Evolutionary conservation across 148 eudicot species (phyloP).

Genomic region (Drosera capensis): DNA sequence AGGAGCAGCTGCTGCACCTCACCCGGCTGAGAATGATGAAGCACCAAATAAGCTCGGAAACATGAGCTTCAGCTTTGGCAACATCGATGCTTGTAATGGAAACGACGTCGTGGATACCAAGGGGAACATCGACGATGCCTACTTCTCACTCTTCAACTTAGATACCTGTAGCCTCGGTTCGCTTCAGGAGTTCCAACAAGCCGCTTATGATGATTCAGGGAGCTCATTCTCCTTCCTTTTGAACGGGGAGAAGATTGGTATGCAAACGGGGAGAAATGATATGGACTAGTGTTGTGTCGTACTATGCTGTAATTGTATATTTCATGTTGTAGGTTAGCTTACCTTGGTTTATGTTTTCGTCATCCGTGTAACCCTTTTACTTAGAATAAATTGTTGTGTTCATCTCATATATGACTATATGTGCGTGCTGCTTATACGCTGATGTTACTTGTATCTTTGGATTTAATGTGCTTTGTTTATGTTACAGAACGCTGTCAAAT

Average conservation of each 20-base stretch:
- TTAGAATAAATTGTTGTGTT: too few species aligned
- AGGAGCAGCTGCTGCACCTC: constrained; percentile 11
- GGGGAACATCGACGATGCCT: constrained; percentile 34
- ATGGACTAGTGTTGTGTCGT: constrained; percentile 20
- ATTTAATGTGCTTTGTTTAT: too few species aligned
- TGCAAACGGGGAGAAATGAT: constrained; percentile 25
- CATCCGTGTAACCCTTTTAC: too few species aligned
- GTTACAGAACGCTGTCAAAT: too few species aligned
- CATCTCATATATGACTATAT: too few species aligned
- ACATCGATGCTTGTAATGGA: constrained; percentile 6
- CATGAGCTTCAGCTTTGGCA: constrained; percentile 14
- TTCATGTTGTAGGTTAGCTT: constrained; percentile 9
- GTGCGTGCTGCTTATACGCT: too few species aligned
- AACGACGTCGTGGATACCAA: constrained; percentile 12
- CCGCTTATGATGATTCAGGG: constrained; percentile 57
- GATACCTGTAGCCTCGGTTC: constrained; percentile 37
- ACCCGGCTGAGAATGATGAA: constrained; percentile 21
- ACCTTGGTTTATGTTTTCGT: too few species aligned
- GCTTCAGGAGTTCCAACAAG: constrained; percentile 52
- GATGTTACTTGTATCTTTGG: too few species aligned
- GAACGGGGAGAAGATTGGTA: constrained; percentile 37
- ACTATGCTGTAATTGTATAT: background rate
- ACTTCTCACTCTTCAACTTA: constrained; percentile 55
- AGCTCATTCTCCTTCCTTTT: constrained; percentile 55
- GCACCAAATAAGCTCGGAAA: constrained; percentile 8